Conservation (phyloP, 257 asterid species). For the Lithospermum erythrorhizon region DNA sequence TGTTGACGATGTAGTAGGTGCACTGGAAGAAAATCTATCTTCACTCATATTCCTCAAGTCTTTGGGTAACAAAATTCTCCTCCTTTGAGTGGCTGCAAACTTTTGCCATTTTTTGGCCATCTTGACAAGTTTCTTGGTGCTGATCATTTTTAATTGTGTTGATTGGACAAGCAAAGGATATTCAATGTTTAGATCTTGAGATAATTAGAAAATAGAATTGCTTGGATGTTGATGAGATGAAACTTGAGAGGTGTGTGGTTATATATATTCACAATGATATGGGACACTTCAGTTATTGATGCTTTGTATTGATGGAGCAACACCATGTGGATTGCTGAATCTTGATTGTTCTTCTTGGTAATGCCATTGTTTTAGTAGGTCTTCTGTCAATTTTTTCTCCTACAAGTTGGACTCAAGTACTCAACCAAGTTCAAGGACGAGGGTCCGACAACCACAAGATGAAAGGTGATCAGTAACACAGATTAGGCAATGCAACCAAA, state of each 20-base stretch:
- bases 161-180: constrained; percentile 8
- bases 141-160: too few relatives aligned
- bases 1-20: neutral
- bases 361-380: neutral
- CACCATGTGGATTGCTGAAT: neutral
- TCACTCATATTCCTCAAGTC: neutral
- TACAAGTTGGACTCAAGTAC: too few relatives aligned
- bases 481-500: neutral
- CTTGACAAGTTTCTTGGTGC: too few relatives aligned
- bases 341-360: neutral
- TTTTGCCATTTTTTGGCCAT: too few relatives aligned
- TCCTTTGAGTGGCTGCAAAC: too few relatives aligned
- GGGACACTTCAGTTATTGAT: neutral
- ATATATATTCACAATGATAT: too few relatives aligned
- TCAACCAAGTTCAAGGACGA: too few relatives aligned
- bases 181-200: too few relatives aligned
- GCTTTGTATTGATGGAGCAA: neutral
- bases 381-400: neutral
- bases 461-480: neutral
- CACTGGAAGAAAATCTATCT: neutral
- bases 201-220: neutral
- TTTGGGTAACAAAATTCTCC: neutral
- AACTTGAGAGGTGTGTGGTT: neutral
- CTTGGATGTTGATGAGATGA: neutral
- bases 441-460: neutral